Evolutionary conservation across 495 filamentous ascomycete genomes (phyloP).

Genomic region (Neurospora tetraspora): DNA sequence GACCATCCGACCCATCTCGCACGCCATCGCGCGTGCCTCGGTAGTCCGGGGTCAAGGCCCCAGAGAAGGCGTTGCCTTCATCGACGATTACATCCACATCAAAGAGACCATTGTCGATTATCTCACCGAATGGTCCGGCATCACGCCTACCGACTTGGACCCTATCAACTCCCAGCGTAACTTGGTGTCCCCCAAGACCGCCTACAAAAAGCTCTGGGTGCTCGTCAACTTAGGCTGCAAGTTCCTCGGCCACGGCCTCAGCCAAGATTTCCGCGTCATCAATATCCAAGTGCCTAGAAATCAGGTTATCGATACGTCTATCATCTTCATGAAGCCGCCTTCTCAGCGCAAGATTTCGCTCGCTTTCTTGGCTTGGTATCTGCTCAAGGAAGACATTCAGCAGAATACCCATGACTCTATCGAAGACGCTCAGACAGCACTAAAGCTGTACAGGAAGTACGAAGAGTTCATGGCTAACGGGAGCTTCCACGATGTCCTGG

Average conservation of each 20-base stretch:
- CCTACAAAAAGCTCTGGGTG: conserved; percentile 97
- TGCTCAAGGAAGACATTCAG: conserved; percentile 89
- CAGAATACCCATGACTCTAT: conserved; percentile 82
- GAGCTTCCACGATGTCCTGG: conserved; percentile 63
- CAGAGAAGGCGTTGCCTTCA: conserved; percentile 72
- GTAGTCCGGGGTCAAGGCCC: conserved; percentile 71
- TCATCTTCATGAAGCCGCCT: conserved; percentile 67
- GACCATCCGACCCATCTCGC: conserved; percentile 72
- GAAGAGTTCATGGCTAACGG: conserved; percentile 80
- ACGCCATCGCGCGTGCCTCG: conserved; percentile 79
- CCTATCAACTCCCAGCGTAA: conserved; percentile 61
- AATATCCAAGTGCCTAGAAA: conserved; percentile 90
- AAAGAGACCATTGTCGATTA: conserved; percentile 92
- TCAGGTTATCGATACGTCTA: conserved; percentile 88
- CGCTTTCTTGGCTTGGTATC: conserved; percentile 75
- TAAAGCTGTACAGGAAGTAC: conserved; percentile 84
- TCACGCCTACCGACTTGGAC: conserved; percentile 76
- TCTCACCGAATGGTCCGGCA: conserved; percentile 84
- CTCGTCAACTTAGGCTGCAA: conserved; percentile 87
- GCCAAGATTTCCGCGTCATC: conserved; percentile 92
- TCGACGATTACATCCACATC: conserved; percentile 93
- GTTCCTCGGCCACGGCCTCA: conserved; percentile 88
- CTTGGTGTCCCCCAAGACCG: conserved; percentile 76
- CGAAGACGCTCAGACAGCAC: conserved; percentile 83
- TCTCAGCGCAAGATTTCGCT: conserved; percentile 69